Conservation (phyloP, 192 early-diverging fungal species). For the Oehlia diaphana region DNA sequence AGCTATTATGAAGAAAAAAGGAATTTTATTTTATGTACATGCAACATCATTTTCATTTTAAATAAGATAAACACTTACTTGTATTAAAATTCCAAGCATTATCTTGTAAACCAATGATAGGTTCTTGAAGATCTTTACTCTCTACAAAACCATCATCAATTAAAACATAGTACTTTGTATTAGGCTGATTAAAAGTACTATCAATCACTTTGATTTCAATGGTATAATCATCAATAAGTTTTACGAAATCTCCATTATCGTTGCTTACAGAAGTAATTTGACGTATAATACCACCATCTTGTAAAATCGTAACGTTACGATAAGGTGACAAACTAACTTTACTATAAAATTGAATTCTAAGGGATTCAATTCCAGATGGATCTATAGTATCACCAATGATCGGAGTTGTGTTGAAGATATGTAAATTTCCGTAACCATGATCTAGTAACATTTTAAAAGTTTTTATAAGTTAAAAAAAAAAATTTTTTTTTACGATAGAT, state of each 20-base stretch:
- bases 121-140: not conserved
- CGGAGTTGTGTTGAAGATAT: not conserved
- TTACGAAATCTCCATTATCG: not conserved
- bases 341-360: not conserved
- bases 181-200: not conserved
- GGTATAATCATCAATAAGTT: not conserved
- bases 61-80: not conserved
- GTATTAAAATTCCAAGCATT: not conserved
- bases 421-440: not conserved
- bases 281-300: not conserved
- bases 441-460: not conserved
- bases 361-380: not conserved
- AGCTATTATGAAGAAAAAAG: too few species aligned
- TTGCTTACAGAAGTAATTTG: not conserved
- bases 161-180: not conserved
- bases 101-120: not conserved
- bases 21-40: too few species aligned
- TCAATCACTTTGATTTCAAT: not conserved
- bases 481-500: too few species aligned
- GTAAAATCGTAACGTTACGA: not conserved
- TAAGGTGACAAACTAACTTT: not conserved
- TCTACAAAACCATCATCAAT: constrained; percentile 19
- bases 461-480: not conserved
- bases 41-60: not conserved
- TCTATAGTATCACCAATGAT: not conserved